Evolutionary conservation across 106 monocot genomes (phyloP).

Genomic region (Acanthochlamys bracteata): DNA sequence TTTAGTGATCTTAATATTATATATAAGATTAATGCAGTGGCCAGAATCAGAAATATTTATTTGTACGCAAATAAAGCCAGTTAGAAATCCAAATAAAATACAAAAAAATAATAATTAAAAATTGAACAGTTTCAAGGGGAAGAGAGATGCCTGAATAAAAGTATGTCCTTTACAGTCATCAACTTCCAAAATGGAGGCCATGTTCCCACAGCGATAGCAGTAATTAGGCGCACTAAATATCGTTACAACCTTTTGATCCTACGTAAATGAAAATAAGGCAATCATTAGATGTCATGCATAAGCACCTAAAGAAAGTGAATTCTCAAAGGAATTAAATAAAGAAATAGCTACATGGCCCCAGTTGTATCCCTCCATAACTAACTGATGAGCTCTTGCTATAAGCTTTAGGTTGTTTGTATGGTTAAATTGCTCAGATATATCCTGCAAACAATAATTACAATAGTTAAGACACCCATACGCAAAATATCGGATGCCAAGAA

Average conservation of each 20-base stretch:
- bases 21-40: too few species aligned
- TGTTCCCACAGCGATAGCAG: constrained; percentile 98
- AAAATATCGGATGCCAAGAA: neutral
- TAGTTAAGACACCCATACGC: neutral
- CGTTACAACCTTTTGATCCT: constrained; percentile 98
- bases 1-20: too few species aligned
- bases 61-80: neutral
- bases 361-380: constrained; percentile 99
- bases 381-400: constrained; percentile 97
- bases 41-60: too few species aligned
- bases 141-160: constrained; percentile 76
- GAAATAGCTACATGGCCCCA: constrained; percentile 83
- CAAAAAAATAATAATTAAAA: neutral
- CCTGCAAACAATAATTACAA: constrained; percentile 41
- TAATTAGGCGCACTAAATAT: constrained; percentile 99
- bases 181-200: constrained; percentile 98
- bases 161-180: constrained; percentile 96
- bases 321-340: neutral
- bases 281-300: neutral
- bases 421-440: constrained; percentile 99
- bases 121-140: neutral
- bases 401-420: constrained; percentile 86
- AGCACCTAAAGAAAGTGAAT: neutral
- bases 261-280: constrained; percentile 2
- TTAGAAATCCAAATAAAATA: neutral